Base-by-base conservation (phyloP, 345 rosid genomes). In the Populus davidiana region DNA sequence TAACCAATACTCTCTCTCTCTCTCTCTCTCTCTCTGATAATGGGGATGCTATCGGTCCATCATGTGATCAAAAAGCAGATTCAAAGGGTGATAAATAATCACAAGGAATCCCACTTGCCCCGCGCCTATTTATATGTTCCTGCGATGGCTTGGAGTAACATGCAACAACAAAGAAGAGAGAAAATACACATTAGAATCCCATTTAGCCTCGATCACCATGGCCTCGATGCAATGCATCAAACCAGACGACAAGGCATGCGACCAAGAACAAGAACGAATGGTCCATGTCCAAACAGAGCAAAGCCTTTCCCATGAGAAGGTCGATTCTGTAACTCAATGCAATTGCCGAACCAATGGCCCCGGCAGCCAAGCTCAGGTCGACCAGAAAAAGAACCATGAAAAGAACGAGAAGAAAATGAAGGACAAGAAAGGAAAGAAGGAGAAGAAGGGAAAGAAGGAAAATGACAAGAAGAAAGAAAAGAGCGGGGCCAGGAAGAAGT, bases 401-500 rank as follows among this genome's bases (percentile, higher is more conserved):
- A 33, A 33, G 36, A 33, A 33, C 36, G 36, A 33, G 36, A 33
- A 33, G 36, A 33, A 33, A 3, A 59, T 71, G 31, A 77, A 77
- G 38, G 73, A 67, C 12, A 70, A 49, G 12, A 41, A 41, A 2
- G 11, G 5, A 9, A 9, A 41, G 11, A 41, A 9, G 12, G 43
- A 9, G 38, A 44, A 70, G 1, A 23, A 62, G 13, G 23, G 13
- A 17, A 33, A 66, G 5, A 12, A 33, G 41, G 21, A 21, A 0
- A 9, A 35, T 18, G 14, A 38, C 13, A 38, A 68, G 71, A 16
- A 39, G 35, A 62, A 61, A 27, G 69, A 62, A 1, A 62, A 41
- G 10, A 36, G 43, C 43, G 11, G 70, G 69, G 70, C 70, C 31
- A 41, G 0, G 27, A 64, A 78, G 80, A 71, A 78, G 56, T 41